Evolutionary conservation across 371 early-diverging fungal species (phyloP).

Genomic region (Mortierella sp.): DNA sequence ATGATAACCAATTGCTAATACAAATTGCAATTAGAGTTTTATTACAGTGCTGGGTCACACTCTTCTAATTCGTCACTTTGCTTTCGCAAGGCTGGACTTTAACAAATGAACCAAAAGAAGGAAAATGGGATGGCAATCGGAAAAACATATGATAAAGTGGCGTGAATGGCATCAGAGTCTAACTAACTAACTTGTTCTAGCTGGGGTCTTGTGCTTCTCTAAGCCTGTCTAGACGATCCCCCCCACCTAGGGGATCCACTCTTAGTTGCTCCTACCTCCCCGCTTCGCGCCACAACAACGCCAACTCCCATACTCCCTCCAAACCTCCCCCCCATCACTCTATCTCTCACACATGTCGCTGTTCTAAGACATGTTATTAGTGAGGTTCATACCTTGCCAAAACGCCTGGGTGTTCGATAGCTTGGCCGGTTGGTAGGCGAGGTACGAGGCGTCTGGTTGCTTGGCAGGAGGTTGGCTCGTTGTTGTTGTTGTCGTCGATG

Average conservation of each 20-base stretch:
- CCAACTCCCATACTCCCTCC: background rate
- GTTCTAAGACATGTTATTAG: too few relatives aligned
- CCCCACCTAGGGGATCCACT: background rate
- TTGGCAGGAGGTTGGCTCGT: background rate
- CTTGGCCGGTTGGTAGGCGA: background rate
- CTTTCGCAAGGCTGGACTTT: background rate
- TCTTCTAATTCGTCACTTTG: background rate
- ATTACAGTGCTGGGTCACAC: background rate
- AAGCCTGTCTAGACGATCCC: background rate
- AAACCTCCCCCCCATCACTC: too few relatives aligned
- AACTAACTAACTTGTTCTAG: background rate
- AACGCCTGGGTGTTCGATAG: background rate
- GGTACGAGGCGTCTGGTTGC: conserved; percentile 4
- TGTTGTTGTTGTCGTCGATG: background rate
- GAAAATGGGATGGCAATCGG: too few relatives aligned
- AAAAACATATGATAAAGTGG: background rate
- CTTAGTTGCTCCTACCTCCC: background rate
- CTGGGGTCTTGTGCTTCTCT: background rate
- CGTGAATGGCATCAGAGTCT: background rate
- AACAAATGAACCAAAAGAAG: background rate
- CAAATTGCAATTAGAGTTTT: background rate
- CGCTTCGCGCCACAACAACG: background rate
- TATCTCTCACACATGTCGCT: too few relatives aligned
- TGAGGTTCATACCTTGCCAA: background rate
- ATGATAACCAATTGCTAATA: too few relatives aligned